Percentiles rank a stretch among this genome's conserved stretches.
Evolutionary conservation across 2,329 filamentous ascomycete species (phyloP).

Genomic region (Diaporthe vaccinii): DNA sequence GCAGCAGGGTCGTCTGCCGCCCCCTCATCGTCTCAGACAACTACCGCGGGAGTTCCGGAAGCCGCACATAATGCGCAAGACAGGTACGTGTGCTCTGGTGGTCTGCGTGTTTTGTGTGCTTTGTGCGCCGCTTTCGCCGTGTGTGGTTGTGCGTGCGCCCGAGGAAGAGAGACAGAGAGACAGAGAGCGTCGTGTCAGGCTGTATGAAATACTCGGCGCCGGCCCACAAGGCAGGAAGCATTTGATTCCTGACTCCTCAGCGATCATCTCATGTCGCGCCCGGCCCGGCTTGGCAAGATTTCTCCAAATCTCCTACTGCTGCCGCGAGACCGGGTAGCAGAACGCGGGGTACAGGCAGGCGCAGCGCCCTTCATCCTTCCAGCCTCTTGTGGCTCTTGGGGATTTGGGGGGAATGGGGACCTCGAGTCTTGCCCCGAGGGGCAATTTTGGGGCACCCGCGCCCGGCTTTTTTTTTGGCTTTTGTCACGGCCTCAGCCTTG

Average conservation of each 20-base stretch:
- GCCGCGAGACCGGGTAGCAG: background rate
- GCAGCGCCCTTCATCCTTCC: background rate
- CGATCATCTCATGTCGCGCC: slow-evolving; percentile 14
- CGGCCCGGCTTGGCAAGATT: slow-evolving; percentile 29
- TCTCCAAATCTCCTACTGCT: slow-evolving; percentile 23
- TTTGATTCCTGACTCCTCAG: background rate
- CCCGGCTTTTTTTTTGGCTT: background rate
- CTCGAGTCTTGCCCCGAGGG: background rate
- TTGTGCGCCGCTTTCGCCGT: too few species aligned
- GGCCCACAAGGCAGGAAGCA: background rate
- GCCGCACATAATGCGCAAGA: slow-evolving; percentile 49
- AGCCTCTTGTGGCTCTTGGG: slow-evolving; percentile 30
- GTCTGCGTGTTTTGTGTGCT: background rate
- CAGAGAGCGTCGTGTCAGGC: background rate
- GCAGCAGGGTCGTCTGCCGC: slow-evolving; percentile 62
- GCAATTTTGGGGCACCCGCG: background rate
- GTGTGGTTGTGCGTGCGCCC: background rate
- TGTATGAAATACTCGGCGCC: background rate
- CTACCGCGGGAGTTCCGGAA: slow-evolving; percentile 50
- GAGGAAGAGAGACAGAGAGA: background rate
- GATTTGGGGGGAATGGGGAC: slow-evolving; percentile 7
- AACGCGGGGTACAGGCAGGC: slow-evolving; percentile 29
- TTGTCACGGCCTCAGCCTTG: background rate
- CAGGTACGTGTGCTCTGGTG: slow-evolving; percentile 47
- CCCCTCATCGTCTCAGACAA: slow-evolving; percentile 54